These are phyloP conservation scores for Suillus discolor DNA, from an alignment of 768 basidiomycete genomes.

Conservation along the genomic window DNA sequence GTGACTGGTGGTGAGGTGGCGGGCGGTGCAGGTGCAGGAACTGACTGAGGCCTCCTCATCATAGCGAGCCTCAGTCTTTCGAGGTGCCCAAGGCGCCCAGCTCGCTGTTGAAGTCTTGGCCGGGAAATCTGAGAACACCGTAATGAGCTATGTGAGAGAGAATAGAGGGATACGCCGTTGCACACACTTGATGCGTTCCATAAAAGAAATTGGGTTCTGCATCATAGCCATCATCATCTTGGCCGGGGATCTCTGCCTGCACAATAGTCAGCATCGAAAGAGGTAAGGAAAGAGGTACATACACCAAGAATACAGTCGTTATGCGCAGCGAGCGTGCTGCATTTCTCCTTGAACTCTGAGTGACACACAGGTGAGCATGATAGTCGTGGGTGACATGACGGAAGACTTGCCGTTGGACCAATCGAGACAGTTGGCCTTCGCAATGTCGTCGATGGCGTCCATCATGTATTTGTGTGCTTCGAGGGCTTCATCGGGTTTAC, in stretches of 20 bases:
- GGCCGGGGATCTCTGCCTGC: neutral
- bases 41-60: neutral
- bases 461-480: neutral
- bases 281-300: neutral
- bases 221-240: neutral
- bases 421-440: neutral
- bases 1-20: neutral
- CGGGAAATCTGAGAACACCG: neutral
- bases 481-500: neutral
- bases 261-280: neutral
- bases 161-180: neutral
- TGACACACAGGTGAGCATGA: neutral
- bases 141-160: neutral
- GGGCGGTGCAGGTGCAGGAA: neutral
- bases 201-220: neutral
- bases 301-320: neutral
- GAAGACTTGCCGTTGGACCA: neutral
- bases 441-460: neutral
- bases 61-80: neutral
- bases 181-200: neutral
- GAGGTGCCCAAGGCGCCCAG: neutral
- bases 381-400: neutral
- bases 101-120: neutral
- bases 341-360: neutral
- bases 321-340: neutral